Conservation (phyloP, 768 basidiomycete genomes). For the Strobilomyces dryophilus region DNA sequence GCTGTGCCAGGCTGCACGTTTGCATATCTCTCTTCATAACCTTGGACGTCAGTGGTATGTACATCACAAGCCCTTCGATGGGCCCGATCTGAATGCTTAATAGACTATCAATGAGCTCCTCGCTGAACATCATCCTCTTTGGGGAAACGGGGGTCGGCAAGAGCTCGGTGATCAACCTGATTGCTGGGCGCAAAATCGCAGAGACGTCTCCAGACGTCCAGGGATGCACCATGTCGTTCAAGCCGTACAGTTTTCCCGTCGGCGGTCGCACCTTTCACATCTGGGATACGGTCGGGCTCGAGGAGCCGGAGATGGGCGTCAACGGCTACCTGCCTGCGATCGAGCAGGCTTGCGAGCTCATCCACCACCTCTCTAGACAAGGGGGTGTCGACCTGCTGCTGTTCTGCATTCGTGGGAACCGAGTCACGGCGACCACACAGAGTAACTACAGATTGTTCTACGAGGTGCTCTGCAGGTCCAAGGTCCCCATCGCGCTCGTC, state of each 20-base stretch:
- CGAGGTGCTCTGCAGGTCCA: conserved; percentile 37
- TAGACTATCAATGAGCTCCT: conserved; percentile 17
- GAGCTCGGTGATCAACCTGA: conserved; percentile 33
- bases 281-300: conserved; percentile 36
- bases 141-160: conserved; percentile 41
- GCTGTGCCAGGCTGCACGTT: neutral
- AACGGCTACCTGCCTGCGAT: conserved; percentile 28
- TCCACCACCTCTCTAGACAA: conserved; percentile 25
- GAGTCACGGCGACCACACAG: conserved; percentile 33
- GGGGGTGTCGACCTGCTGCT: conserved; percentile 40
- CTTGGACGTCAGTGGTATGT: conserved; percentile 9
- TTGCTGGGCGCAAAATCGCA: conserved; percentile 25
- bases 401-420: conserved; percentile 39
- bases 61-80: conserved; percentile 3
- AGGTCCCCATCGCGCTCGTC: conserved; percentile 30
- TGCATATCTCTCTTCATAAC: neutral
- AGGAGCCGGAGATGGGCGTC: conserved; percentile 27
- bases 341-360: conserved; percentile 30
- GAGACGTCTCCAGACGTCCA: conserved; percentile 24
- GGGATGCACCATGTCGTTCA: conserved; percentile 37
- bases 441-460: conserved; percentile 41
- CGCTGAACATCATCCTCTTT: conserved; percentile 39
- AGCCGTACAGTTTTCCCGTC: conserved; percentile 24
- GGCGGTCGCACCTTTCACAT: conserved; percentile 14
- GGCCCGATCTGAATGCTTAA: conserved; percentile 14